Conservation (phyloP, 208 protist genomes). For the Wallacemonas sp. region DNA sequence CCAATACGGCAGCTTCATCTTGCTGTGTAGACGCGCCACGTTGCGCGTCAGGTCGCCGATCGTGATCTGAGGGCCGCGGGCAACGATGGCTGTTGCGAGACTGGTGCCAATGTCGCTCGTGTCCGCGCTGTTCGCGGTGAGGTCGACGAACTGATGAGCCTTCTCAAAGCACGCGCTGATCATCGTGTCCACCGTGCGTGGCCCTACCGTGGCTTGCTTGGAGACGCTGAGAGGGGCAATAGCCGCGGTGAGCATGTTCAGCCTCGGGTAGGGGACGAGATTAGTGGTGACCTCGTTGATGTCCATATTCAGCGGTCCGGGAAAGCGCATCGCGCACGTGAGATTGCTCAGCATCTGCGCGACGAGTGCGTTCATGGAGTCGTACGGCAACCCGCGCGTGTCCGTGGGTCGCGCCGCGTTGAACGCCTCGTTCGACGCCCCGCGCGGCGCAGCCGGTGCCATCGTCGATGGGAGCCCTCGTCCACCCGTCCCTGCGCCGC, state of each 20-base stretch:
- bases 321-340: constrained; percentile 94
- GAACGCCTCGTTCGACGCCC: constrained; percentile 43
- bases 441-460: neutral
- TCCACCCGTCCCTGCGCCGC: constrained; percentile 2
- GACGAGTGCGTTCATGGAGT: constrained; percentile 96
- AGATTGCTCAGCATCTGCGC: constrained; percentile 94
- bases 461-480: neutral
- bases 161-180: constrained; percentile 84
- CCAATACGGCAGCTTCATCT: constrained; percentile 92
- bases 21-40: constrained; percentile 73
- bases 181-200: constrained; percentile 83
- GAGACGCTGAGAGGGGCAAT: constrained; percentile 89
- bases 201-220: constrained; percentile 33
- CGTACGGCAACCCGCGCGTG: constrained; percentile 87
- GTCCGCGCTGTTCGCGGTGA: constrained; percentile 1
- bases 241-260: constrained; percentile 90
- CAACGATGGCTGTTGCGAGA: constrained; percentile 89
- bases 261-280: constrained; percentile 94
- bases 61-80: constrained; percentile 90
- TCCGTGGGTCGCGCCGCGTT: constrained; percentile 69
- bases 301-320: constrained; percentile 96
- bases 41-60: constrained; percentile 93
- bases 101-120: constrained; percentile 37
- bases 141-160: constrained; percentile 84
- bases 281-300: constrained; percentile 98